Percentiles rank a stretch among this genome's conserved stretches.
Evolutionary conservation across 225 moss, liverwort and hornwort species (phyloP).

Genomic region (Straminergon stramineum): DNA sequence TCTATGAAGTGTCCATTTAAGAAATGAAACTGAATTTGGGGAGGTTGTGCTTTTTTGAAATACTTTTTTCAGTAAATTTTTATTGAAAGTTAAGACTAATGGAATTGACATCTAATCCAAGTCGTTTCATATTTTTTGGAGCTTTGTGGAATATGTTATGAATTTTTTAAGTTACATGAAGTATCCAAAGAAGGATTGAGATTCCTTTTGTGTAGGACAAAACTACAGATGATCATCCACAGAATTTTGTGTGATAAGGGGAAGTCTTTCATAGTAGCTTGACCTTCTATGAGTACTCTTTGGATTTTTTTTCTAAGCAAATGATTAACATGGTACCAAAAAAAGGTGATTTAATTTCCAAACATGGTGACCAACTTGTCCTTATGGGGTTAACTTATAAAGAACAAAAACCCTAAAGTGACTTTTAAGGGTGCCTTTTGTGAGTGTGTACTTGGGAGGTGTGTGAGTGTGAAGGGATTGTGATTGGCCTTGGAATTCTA

Average conservation of each 20-base stretch:
- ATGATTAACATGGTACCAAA: fast-evolving
- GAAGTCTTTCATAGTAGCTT: background rate
- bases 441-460: fast-evolving
- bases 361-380: fast-evolving
- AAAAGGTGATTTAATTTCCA: background rate
- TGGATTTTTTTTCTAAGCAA: background rate
- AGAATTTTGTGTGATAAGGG: background rate
- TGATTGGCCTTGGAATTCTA: fast-evolving
- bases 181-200: background rate
- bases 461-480: fast-evolving
- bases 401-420: background rate
- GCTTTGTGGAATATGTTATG: no score
- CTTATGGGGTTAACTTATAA: fast-evolving
- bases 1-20: no score
- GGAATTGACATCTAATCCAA: no score
- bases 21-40: no score
- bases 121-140: no score
- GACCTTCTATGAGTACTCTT: background rate
- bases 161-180: background rate
- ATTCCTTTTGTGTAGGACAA: fast-evolving
- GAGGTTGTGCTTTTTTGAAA: no score
- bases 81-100: no score
- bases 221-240: background rate
- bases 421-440: fast-evolving
- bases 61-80: no score